phyloP scores from a whole-genome alignment of 345 rosid species.

The Combretum micranthum region DNA sequence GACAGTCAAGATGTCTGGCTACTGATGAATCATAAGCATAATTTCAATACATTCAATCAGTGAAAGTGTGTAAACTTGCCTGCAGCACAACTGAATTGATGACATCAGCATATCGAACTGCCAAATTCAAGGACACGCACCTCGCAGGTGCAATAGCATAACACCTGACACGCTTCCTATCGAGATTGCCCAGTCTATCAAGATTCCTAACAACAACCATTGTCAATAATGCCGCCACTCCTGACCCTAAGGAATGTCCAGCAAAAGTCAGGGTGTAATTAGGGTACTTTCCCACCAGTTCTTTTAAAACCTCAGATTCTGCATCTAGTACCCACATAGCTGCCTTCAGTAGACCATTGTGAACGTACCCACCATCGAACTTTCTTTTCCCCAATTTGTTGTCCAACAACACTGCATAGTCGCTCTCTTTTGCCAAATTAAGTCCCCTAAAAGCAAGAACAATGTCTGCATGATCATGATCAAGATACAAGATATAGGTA shows the following conservation, averaged over 20 bases:
- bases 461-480: constrained; percentile 64
- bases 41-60: neutral
- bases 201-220: constrained; percentile 56
- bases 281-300: constrained; percentile 54
- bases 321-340: constrained; percentile 78
- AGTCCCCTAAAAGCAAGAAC: constrained; percentile 80
- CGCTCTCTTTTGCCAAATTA: constrained; percentile 88
- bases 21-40: neutral
- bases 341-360: constrained; percentile 85
- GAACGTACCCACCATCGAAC: constrained; percentile 91
- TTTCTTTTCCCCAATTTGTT: constrained; percentile 75
- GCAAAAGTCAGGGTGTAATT: constrained; percentile 77
- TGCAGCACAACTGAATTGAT: constrained; percentile 94
- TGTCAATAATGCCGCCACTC: constrained; percentile 82
- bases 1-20: neutral
- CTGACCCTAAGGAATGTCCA: constrained; percentile 94
- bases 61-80: constrained; percentile 33
- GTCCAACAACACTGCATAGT: constrained; percentile 75
- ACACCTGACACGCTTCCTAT: constrained; percentile 79
- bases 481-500: constrained; percentile 68
- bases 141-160: constrained; percentile 96
- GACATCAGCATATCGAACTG: constrained; percentile 90
- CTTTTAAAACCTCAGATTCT: constrained; percentile 66
- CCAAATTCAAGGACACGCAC: constrained; percentile 93
- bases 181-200: constrained; percentile 60